Evolutionary conservation across 2,329 filamentous ascomycete genomes (phyloP), one percentile per base, ranked within the genome.

Genomic region (Dothideomycetes sp.): DNA sequence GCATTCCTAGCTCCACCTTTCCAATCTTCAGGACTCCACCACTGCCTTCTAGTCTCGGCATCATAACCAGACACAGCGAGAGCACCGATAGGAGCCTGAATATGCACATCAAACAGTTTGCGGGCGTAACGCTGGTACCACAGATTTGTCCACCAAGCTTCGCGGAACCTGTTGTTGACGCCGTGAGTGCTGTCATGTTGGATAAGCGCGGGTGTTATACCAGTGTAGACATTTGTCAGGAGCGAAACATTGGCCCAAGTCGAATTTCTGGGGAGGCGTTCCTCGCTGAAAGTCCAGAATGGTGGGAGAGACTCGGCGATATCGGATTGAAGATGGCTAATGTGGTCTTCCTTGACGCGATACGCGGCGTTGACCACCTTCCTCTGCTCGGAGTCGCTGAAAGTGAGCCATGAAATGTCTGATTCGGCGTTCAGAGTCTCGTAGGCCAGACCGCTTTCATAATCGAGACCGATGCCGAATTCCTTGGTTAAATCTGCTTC

Each of bases 61-160:
- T 60, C 59, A 30, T 63, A 57, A 2, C 64, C 61, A 2, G 62
- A 58, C 16, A 60, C 53, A 5, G 64, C 54, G 5, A 57, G 41
- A 5, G 53, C 48, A 13, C 43, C 32, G 9, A 47, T 39, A 18
- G 47, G 47, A 6, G 36, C 27, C 29, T 49, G 45, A n/a, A 47
- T 27, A 10, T 40, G 42, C 3, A 37, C 41, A 18, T 46, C 43
- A 24, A 42, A 43, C 19, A 51, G 31, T 12, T 40, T 42, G 22
- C 48, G 45, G 10, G 33, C 42, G 20, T 48, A 45, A 13, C 41
- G 40, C 9, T 45, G 43, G 28, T 32, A 47, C 47, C 47, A 49
- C 5, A 47, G 24, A 5, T 36, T 31, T 16, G 34, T 10, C 47
- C 47, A 49, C 40, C 44, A 42, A 10, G 23, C 15, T 4, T 45